phyloP scores from a whole-genome alignment of 352 stramenopile genomes.

The Phytophthora capsici region DNA sequence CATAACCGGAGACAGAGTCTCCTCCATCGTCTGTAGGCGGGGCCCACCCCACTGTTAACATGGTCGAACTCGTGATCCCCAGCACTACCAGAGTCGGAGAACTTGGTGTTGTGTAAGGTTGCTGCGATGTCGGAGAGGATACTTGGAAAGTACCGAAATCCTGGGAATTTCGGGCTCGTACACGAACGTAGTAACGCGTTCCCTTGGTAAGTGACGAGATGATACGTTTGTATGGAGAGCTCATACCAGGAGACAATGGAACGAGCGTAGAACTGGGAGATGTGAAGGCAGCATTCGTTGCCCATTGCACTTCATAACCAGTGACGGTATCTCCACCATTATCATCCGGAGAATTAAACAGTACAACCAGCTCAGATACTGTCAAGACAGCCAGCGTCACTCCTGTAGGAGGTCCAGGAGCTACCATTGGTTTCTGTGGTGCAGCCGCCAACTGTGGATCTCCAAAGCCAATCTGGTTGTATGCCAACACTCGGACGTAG shows the following conservation, averaged over 20 bases:
- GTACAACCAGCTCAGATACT: conserved; percentile 88
- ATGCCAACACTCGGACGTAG: conserved; percentile 94
- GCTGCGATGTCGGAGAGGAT: conserved; percentile 88
- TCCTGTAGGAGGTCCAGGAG: conserved; percentile 69
- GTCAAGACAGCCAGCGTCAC: conserved; percentile 73
- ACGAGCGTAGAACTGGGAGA: conserved; percentile 44
- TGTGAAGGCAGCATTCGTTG: conserved; percentile 77
- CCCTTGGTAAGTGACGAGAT: conserved; percentile 73
- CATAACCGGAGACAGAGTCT: conserved; percentile 88
- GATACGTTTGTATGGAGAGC: conserved; percentile 61
- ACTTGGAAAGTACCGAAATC: conserved; percentile 82
- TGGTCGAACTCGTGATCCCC: conserved; percentile 82
- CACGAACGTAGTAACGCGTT: conserved; percentile 74
- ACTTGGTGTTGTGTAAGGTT: conserved; percentile 91
- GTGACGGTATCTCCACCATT: conserved; percentile 88
- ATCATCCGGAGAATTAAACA: conserved; percentile 89
- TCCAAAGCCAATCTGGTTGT: conserved; percentile 95
- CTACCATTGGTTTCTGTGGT: conserved; percentile 83
- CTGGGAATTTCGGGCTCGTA: conserved; percentile 75
- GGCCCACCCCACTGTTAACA: conserved; percentile 92
- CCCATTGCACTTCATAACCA: conserved; percentile 94
- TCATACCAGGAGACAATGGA: conserved; percentile 59
- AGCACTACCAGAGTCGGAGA: conserved; percentile 86
- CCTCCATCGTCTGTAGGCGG: conserved; percentile 89
- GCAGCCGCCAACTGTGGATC: conserved; percentile 55